phyloP scores from a whole-genome alignment of 148 eudicot genomes.

The Camellia sinensis region DNA sequence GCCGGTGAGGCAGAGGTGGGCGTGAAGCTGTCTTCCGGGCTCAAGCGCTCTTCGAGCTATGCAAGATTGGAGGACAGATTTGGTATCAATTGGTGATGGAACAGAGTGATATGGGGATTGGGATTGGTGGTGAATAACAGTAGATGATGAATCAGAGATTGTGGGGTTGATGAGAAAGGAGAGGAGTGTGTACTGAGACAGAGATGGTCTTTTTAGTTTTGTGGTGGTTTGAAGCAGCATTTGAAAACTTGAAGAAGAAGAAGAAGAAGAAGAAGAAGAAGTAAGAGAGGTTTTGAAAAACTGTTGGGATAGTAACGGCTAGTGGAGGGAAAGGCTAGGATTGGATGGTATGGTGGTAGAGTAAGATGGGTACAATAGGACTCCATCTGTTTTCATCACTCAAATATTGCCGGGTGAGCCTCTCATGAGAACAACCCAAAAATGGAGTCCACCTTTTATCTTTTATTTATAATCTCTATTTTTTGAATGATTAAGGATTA shows the following conservation, averaged over 20 bases:
- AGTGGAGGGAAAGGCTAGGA: neutral
- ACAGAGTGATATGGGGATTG: constrained; percentile 15
- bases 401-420: no score
- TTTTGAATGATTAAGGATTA: no score
- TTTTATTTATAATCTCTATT: no score
- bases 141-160: constrained; percentile 2
- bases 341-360: no score
- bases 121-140: neutral
- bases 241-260: neutral
- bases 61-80: constrained; percentile 49
- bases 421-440: no score
- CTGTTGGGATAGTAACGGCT: neutral
- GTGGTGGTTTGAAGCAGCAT: constrained; percentile 18
- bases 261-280: neutral
- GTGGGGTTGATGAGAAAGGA: constrained; percentile 4
- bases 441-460: no score
- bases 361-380: neutral
- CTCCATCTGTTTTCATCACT: neutral
- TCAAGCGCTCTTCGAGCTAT: constrained; percentile 52
- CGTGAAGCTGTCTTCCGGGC: constrained; percentile 82
- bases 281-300: neutral
- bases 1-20: constrained; percentile 50
- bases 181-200: neutral
- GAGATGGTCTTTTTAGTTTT: constrained; percentile 10
- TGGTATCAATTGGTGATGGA: neutral